Percentiles rank a stretch among this genome's conserved stretches.
phyloP scores from a whole-genome alignment of 73 alveolate species.

The Paraurostyla sp. region DNA sequence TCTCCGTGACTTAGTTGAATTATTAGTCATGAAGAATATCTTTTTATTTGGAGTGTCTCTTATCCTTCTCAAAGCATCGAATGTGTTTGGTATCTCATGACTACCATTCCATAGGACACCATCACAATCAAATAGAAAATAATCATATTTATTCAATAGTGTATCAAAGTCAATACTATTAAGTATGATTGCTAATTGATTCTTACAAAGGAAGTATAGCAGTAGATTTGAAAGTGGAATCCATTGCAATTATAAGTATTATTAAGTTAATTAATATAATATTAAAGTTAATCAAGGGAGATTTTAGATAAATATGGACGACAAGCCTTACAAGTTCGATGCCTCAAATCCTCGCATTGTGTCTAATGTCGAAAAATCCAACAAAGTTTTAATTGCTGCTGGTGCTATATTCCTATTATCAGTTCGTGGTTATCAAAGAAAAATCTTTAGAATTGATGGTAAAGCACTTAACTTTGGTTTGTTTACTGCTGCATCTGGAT shows the following conservation, averaged over 20 bases:
- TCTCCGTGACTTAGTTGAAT: constrained; percentile 13
- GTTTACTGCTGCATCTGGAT: constrained; percentile 14
- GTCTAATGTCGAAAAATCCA: neutral
- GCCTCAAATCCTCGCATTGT: constrained; percentile 16
- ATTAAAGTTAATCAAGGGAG: neutral
- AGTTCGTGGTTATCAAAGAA: constrained; percentile 43
- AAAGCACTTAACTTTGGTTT: constrained; percentile 13
- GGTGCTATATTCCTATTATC: constrained; percentile 45
- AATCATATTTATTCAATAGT: constrained; percentile 50
- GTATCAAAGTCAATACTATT: neutral
- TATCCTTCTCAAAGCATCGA: constrained; percentile 37
- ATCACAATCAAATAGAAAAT: constrained; percentile 73
- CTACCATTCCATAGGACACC: constrained; percentile 70
- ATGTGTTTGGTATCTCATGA: constrained; percentile 9
- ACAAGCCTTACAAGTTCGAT: constrained; percentile 30
- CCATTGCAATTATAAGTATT: neutral
- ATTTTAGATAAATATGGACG: constrained; percentile 7
- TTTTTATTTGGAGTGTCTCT: constrained; percentile 14
- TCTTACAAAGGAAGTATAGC: neutral
- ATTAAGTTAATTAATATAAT: neutral
- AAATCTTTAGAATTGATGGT: constrained; percentile 16
- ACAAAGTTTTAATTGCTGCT: neutral
- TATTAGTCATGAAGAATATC: constrained; percentile 60
- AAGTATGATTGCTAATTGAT: neutral
- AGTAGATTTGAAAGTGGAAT: neutral